Evolutionary conservation across 2,329 filamentous ascomycete species (phyloP).

Genomic region (Claviceps sp.): DNA sequence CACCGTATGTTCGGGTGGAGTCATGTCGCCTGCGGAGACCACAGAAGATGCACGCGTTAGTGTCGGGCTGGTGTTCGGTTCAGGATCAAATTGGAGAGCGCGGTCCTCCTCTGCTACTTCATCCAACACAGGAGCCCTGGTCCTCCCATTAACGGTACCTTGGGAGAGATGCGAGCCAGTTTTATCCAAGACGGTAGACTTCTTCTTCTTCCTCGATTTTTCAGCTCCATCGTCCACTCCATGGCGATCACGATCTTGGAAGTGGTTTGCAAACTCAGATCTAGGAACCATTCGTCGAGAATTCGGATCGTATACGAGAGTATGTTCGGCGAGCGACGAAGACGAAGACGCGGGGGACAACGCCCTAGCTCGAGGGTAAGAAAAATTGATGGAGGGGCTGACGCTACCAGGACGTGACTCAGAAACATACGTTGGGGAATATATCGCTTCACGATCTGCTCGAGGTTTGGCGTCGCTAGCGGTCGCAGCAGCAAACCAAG

Average conservation of each 20-base stretch:
- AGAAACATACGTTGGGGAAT: slow-evolving; percentile 14
- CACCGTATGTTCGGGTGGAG: not conserved
- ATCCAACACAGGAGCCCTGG: slow-evolving; percentile 34
- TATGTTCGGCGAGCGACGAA: slow-evolving; percentile 19
- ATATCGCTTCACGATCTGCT: slow-evolving; percentile 29
- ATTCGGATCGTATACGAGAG: slow-evolving; percentile 51
- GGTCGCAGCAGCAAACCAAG: slow-evolving; percentile 36
- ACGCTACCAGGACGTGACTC: slow-evolving; percentile 28
- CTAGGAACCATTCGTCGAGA: slow-evolving; percentile 47
- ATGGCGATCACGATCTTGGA: slow-evolving; percentile 17
- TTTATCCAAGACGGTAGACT: slow-evolving; percentile 19
- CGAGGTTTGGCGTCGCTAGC: slow-evolving; percentile 33
- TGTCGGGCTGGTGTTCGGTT: not conserved
- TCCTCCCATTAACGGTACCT: slow-evolving; percentile 36
- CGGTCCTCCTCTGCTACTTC: not conserved
- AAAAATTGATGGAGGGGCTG: slow-evolving; percentile 45
- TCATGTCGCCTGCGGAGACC: not conserved
- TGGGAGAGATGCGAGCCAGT: slow-evolving; percentile 34
- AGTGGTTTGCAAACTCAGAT: slow-evolving; percentile 27
- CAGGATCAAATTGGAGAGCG: not conserved
- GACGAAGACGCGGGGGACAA: slow-evolving; percentile 16
- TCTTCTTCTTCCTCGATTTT: slow-evolving; percentile 29
- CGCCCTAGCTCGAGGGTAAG: slow-evolving; percentile 36
- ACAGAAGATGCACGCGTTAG: not conserved
- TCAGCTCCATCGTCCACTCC: slow-evolving; percentile 24